These are phyloP conservation scores for Cryptococcus deneoformans DNA, from an alignment of 1,284 basidiomycete species.

Conservation along the genomic window DNA sequence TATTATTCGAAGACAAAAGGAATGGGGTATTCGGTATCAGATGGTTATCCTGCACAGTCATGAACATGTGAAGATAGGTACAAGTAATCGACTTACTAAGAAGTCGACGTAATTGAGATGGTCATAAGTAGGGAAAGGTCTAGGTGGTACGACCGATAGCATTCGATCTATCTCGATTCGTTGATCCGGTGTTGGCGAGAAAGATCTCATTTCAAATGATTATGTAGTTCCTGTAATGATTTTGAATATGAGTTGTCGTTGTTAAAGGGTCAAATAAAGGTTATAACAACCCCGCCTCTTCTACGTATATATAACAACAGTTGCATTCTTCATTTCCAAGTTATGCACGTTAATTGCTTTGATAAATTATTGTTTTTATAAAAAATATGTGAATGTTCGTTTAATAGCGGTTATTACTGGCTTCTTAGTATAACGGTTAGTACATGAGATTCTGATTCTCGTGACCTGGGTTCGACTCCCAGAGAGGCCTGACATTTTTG, in stretches of 20 bases:
- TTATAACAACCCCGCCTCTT: too few species aligned
- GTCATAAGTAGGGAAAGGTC: slow-evolving; percentile 25
- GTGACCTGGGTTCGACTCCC: slow-evolving; percentile 4
- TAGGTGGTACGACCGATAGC: slow-evolving; percentile 1
- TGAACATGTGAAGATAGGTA: not conserved
- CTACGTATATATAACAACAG: too few species aligned
- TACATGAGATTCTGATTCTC: slow-evolving; percentile 8
- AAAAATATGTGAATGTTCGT: not conserved
- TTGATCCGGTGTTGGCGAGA: not conserved
- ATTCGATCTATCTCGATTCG: not conserved
- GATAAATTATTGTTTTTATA: not conserved
- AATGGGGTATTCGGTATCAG: slow-evolving; percentile 41
- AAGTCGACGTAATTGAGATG: slow-evolving; percentile 18
- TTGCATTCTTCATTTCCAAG: not conserved
- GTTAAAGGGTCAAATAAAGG: too few species aligned
- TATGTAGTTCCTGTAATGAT: too few species aligned
- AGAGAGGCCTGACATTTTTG: not conserved
- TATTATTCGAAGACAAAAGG: slow-evolving; percentile 28
- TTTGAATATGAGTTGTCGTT: too few species aligned
- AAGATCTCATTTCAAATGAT: not conserved
- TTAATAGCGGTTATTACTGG: not conserved
- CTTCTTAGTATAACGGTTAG: slow-evolving; percentile 4
- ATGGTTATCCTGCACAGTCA: slow-evolving; percentile 29
- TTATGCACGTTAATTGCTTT: not conserved
- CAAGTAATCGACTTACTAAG: slow-evolving; percentile 15